Conservation (phyloP, 192 early-diverging fungal species). For the Lobosporangium transversale region DNA sequence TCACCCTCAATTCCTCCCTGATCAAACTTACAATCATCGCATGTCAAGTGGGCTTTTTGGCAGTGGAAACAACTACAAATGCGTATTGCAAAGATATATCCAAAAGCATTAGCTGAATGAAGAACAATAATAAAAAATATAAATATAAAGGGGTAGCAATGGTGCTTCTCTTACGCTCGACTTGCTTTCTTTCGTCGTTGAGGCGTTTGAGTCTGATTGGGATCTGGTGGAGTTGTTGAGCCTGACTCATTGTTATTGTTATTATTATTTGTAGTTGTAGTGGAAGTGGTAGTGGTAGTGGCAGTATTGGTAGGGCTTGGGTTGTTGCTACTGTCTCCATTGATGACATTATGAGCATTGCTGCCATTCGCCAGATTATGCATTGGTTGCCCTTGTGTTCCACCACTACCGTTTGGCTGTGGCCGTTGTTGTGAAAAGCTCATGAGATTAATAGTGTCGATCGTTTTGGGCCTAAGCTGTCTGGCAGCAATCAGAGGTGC, state of each 20-base stretch:
- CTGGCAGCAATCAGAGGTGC: slow-evolving; percentile 32
- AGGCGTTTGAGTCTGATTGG: slow-evolving; percentile 29
- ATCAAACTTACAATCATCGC: slow-evolving; percentile 73
- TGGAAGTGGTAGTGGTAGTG: not conserved
- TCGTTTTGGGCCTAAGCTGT: slow-evolving; percentile 20
- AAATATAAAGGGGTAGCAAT: not conserved
- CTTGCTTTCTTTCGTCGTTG: slow-evolving; percentile 65
- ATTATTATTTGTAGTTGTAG: slow-evolving; percentile 8
- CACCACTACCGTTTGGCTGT: slow-evolving; percentile 13
- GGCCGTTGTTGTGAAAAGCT: slow-evolving; percentile 31
- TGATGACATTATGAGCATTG: slow-evolving; percentile 1
- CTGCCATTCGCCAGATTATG: slow-evolving; percentile 11
- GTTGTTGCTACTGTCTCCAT: slow-evolving; percentile 1
- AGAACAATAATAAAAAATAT: not conserved
- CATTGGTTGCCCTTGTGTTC: not conserved
- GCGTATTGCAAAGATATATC: no score
- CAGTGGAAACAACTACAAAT: slow-evolving; percentile 72
- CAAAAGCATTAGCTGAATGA: slow-evolving; percentile 4
- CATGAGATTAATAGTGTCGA: slow-evolving; percentile 53
- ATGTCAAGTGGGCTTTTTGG: slow-evolving; percentile 80
- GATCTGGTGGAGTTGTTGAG: slow-evolving; percentile 42
- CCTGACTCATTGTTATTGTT: slow-evolving; percentile 19
- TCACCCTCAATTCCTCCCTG: no score
- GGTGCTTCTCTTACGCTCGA: slow-evolving; percentile 51
- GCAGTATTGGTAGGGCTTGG: slow-evolving; percentile 7